Base-by-base conservation (phyloP, 208 protist species). In the Crithidia thermophila region DNA sequence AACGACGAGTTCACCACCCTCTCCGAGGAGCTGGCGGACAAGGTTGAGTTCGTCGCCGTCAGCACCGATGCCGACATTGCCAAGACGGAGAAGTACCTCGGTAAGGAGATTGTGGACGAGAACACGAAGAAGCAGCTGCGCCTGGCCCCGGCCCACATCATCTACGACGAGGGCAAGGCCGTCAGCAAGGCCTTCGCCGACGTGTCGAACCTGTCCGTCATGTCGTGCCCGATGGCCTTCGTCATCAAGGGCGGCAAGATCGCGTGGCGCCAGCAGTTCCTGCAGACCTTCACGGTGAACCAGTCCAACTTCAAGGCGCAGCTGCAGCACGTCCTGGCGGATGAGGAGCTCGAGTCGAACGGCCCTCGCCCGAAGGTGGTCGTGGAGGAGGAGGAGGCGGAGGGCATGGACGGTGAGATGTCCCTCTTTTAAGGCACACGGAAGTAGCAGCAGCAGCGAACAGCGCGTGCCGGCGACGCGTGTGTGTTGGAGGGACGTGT, bases 141-240 rank as follows among this genome's bases (percentile, higher is more conserved):
- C 30, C 85, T 95, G 18, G 82, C 64, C 47, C 86, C 90, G 23
- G 62, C 81, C 23, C 71, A 93, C 79, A 91, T 94, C 65, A 23
- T 87, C 60, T 94, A 87, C 74, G 92, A 95, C 49, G 83, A 91
- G 43, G 88, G 90, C 71, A 95, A 95, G 77, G 77, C 86, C 9
- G 72, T 93, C 34, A 82, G 85, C 52, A 96, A 94, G 84, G 68
- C 61, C 31, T 97, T 88, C 79, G 79, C 84, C 11, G 68, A 72
- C 18, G 76, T 93, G 28, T 73, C 83, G 21, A 92, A 93, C 68
- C 81, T 91, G 18, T 80, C 83, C 49, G 89, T 93, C 45, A 91
- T 97, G 89, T 94, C 89, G 49, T 94, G 86, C 84, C 90, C 89
- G 14, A 94, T 94, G 88, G 92, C 76, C 34, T 97, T 95, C 79